phyloP scores from a whole-genome alignment of 495 filamentous ascomycete species.

The Annulohypoxylon maeteangense region DNA sequence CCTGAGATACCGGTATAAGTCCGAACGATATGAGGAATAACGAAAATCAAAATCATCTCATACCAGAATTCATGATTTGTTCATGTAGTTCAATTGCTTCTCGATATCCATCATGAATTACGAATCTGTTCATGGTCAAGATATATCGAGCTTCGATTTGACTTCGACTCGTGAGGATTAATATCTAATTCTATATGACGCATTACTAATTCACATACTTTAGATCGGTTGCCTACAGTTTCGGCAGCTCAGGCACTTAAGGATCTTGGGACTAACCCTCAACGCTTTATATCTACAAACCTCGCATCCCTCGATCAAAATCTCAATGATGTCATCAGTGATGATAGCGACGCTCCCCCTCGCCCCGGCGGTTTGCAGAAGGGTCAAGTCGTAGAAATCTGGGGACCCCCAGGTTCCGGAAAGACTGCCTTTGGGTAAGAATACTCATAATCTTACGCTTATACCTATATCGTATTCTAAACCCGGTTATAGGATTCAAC shows the following conservation, averaged over 20 bases:
- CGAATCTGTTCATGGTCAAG: slow-evolving; percentile 57
- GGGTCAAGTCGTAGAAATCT: slow-evolving; percentile 87
- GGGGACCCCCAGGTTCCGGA: slow-evolving; percentile 86
- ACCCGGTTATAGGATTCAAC: slow-evolving; percentile 66
- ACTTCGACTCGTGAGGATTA: slow-evolving; percentile 49
- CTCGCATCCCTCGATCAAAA: slow-evolving; percentile 69
- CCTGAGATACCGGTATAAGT: neutral
- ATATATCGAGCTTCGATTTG: slow-evolving; percentile 60
- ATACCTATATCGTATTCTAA: slow-evolving; percentile 25
- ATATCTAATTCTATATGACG: neutral
- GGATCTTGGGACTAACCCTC: slow-evolving; percentile 62
- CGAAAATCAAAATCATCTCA: neutral
- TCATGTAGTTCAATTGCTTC: neutral
- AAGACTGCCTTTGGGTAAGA: slow-evolving; percentile 85
- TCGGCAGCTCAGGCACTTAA: slow-evolving; percentile 87
- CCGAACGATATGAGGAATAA: neutral
- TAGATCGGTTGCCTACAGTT: slow-evolving; percentile 85
- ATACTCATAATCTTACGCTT: neutral
- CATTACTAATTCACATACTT: slow-evolving; percentile 24
- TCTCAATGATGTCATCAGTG: slow-evolving; percentile 50
- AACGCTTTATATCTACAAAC: slow-evolving; percentile 72
- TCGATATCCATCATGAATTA: slow-evolving; percentile 51
- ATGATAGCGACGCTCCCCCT: slow-evolving; percentile 24
- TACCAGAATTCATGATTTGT: slow-evolving; percentile 4
- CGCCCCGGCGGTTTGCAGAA: slow-evolving; percentile 68